Evolutionary conservation across 306 rosid species (phyloP), one percentile per base, ranked within the genome.

Genomic region (Fragaria iinumae): DNA sequence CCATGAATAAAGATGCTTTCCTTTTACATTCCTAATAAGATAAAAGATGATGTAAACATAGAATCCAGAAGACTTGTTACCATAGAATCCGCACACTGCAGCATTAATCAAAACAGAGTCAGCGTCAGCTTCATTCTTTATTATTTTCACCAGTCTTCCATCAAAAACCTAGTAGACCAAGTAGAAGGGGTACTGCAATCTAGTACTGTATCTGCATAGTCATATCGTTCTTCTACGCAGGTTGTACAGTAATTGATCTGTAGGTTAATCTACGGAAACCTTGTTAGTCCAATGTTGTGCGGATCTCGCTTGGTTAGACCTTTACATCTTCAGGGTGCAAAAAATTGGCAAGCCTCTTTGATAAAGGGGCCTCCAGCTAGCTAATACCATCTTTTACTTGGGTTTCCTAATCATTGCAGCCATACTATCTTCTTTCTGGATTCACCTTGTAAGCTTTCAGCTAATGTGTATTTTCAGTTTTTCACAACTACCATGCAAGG

Each of bases 351-450:
- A 18, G 69, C 69, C 63, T 72, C 68, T 20, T 53, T 76, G 60
- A 84, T 20, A 41, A 84, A 25, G 47, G 72, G 69, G 0, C 77
- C 76, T 50, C 45, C 67, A n/a, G n/a, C n/a, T n/a, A 17, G 56
- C 77, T 41, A 48, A 81, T 71, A 50, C 86, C 34, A 69, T 74
- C 12, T 77, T 84, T 77, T 69, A 84, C 79, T 79, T 82, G 45
- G 80, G 48, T 16, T 71, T 80, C 60, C 50, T 84, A 67, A 50
- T 87, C 79, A 56, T 77, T 20, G 50, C 84, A 14, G 48, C 64
- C 57, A 73, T 47, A 72, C 17, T 76, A 12, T 78, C 78, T 9
- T 76, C 74, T 36, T 34, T 76, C 60, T 73, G 74, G 83, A 65
- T 84, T 45, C 27, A 55, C 41, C 25, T 49, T 41, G 85, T 81